phyloP scores from a whole-genome alignment of 805 yeast species.

The Candida schatavii region DNA sequence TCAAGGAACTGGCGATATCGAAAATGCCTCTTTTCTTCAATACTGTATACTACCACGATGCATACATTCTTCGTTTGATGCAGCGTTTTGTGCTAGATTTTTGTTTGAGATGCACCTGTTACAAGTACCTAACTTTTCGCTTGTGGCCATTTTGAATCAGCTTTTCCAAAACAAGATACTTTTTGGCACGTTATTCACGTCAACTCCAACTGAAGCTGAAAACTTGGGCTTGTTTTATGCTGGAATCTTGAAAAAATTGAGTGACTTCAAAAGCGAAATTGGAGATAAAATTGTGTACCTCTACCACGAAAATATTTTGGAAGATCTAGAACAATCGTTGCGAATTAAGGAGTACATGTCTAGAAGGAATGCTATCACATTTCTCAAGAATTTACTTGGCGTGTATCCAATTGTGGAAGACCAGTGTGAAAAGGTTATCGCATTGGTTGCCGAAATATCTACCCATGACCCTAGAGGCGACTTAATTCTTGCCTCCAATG shows the following conservation, averaged over 20 bases:
- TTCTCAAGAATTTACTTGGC: conserved; percentile 62
- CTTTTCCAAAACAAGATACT: conserved; percentile 50
- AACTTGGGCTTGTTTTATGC: conserved; percentile 73
- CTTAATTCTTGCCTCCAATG: conserved; percentile 71
- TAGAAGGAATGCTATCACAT: conserved; percentile 74
- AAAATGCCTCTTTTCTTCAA: conserved; percentile 44
- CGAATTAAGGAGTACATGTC: conserved; percentile 65
- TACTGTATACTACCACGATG: conserved; percentile 73
- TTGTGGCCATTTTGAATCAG: conserved; percentile 39
- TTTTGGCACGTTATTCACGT: conserved; percentile 60
- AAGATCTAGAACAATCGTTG: conserved; percentile 43
- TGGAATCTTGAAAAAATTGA: conserved; percentile 48
- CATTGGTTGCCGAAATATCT: conserved; percentile 46
- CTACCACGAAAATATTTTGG: conserved; percentile 54
- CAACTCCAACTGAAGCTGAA: conserved; percentile 77
- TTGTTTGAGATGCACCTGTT: conserved; percentile 47
- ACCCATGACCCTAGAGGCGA: conserved; percentile 70
- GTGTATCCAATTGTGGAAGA: conserved; percentile 67
- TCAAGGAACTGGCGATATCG: conserved; percentile 11
- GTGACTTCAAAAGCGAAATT: conserved; percentile 16
- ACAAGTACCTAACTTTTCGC: conserved; percentile 30
- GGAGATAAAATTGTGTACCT: conserved; percentile 34
- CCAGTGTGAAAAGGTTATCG: conserved; percentile 55
- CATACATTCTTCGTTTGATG: conserved; percentile 79
- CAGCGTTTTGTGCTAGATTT: conserved; percentile 64